Conservation (phyloP, 257 asterid species). For the Solanum pennellii region DNA sequence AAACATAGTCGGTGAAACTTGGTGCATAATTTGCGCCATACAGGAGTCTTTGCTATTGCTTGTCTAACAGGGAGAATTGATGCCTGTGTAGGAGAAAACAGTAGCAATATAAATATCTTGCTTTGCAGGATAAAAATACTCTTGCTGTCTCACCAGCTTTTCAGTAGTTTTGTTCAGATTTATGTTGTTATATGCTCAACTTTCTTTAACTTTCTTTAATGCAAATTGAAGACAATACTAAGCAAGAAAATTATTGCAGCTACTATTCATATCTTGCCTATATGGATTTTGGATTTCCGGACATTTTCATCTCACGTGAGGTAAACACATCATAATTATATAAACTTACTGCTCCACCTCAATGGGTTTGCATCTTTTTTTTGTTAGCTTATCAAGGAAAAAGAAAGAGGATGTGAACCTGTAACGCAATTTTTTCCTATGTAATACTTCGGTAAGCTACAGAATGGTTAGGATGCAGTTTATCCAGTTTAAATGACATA, state of each 20-base stretch:
- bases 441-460: neutral
- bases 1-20: neutral
- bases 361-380: neutral
- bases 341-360: neutral
- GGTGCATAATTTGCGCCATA: neutral
- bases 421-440: neutral
- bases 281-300: constrained; percentile 89
- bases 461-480: neutral
- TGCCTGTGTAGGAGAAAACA: neutral
- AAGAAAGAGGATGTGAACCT: neutral
- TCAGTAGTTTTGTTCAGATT: neutral
- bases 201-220: neutral
- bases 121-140: neutral
- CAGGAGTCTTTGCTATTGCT: neutral
- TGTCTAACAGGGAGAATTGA: neutral
- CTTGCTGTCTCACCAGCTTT: neutral
- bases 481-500: neutral
- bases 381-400: neutral
- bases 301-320: constrained; percentile 93
- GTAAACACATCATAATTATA: constrained; percentile 19
- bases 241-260: constrained; percentile 35
- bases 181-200: neutral
- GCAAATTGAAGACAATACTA: neutral
- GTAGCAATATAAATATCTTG: neutral
- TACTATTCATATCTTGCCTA: constrained; percentile 82